phyloP scores from a whole-genome alignment of 1,139 yeast species.

The Scheffersomyces lignicola region DNA sequence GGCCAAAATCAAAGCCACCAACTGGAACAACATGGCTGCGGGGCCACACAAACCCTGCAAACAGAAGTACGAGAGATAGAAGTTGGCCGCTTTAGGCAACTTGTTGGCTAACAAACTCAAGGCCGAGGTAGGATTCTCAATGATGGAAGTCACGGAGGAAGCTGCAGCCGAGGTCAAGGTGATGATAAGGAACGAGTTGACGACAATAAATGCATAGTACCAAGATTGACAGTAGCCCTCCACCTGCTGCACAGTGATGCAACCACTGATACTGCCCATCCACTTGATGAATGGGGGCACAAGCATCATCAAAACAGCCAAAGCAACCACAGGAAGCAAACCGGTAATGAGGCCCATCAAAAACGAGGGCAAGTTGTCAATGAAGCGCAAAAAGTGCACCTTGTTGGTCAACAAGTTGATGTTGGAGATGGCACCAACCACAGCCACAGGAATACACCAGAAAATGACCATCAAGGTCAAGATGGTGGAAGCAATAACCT shows the following conservation, averaged over 20 bases:
- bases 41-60: slow-evolving; percentile 45
- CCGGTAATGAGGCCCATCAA: slow-evolving; percentile 84
- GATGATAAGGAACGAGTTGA: slow-evolving; percentile 78
- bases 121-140: slow-evolving; percentile 54
- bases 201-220: slow-evolving; percentile 86
- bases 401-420: slow-evolving; percentile 68
- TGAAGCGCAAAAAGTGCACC: slow-evolving; percentile 68
- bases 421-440: slow-evolving; percentile 91
- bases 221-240: slow-evolving; percentile 84
- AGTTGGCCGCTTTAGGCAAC: slow-evolving; percentile 73
- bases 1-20: slow-evolving; percentile 46
- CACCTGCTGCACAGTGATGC: slow-evolving; percentile 65
- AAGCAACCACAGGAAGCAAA: slow-evolving; percentile 77
- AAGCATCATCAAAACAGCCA: slow-evolving; percentile 79
- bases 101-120: slow-evolving; percentile 57
- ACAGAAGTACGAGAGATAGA: slow-evolving; percentile 55
- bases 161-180: slow-evolving; percentile 81
- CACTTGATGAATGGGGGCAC: slow-evolving; percentile 68
- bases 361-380: slow-evolving; percentile 63
- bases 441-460: slow-evolving; percentile 95
- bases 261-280: slow-evolving; percentile 73
- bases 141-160: slow-evolving; percentile 61
- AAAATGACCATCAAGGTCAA: slow-evolving; percentile 63
- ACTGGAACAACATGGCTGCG: slow-evolving; percentile 38
- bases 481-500: slow-evolving; percentile 40